Evolutionary conservation across 768 basidiomycete species (phyloP), one percentile per base, ranked within the genome.

Genomic region (Xanthoconium purpureum): DNA sequence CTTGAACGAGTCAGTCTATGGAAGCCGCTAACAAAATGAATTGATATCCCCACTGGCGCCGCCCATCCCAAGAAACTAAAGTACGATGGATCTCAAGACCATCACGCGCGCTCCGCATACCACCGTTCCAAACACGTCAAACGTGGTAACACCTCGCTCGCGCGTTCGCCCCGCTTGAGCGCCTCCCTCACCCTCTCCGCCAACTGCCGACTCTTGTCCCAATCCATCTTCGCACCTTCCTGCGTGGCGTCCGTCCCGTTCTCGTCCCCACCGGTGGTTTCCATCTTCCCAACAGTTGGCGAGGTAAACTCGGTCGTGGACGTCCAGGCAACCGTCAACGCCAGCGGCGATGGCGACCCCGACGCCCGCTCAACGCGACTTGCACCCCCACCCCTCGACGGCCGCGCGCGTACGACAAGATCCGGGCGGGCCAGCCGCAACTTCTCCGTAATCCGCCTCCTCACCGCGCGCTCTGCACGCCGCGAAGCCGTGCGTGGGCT

Each of bases 351-450:
- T 24, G 24, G 2, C 24, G 24, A 24, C 24, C 12, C 18, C 5
- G 5, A 13, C 17, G 2, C 15, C 30, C 49, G 62, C 14, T 45
- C 55, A 17, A 56, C 14, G 9, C 29, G 32, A 47, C 11, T 61
- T 53, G 18, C 17, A 15, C 58, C 66, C 18, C 63, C 40, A 14
- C 66, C 54, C 47, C 58, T 64, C 14, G 69, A 68, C 11, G 67
- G 62, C 49, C 68, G 72, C 6, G 47, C 45, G 3, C 71, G 62
- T 8, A 64, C 63, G 2, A 77, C 74, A 9, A 75, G 71, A 51
- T 78, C 74, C 3, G 81, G 82, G 29, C 76, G 74, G 12, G 78
- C 79, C 14, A 61, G 63, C 5, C 75, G 73, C 15, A 84, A 67
- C 35, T 74, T 76, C 37, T 79, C 75, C 1, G 75, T 76, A 39